phyloP scores from a whole-genome alignment of 2,329 filamentous ascomycete genomes.

The Aspergillus sp. region DNA sequence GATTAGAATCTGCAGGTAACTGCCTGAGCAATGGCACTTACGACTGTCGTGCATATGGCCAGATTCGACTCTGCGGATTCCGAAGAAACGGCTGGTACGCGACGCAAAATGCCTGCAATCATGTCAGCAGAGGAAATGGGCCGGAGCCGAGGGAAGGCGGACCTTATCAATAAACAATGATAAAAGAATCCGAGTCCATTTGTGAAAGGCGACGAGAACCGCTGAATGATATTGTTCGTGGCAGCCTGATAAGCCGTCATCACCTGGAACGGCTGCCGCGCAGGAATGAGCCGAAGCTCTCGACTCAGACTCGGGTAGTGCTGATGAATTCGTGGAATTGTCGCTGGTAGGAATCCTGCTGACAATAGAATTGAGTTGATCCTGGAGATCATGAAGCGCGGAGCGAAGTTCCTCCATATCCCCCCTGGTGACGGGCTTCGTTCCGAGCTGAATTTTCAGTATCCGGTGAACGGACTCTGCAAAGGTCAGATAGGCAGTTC shows the following conservation, averaged over 20 bases:
- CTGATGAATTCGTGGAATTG: constrained; percentile 22
- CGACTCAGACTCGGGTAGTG: constrained; percentile 23
- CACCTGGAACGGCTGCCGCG: constrained; percentile 31
- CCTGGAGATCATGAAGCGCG: constrained; percentile 43
- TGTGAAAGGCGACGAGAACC: constrained; percentile 46
- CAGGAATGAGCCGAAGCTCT: constrained; percentile 21
- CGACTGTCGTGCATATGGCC: constrained; percentile 48
- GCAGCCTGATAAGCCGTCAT: constrained; percentile 33
- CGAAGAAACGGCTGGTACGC: constrained; percentile 51
- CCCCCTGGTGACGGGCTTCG: constrained; percentile 41
- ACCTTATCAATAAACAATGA: too few relatives aligned
- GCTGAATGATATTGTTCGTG: constrained; percentile 45
- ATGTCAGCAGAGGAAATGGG: constrained; percentile 45
- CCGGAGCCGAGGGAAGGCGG: too few relatives aligned
- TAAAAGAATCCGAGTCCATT: constrained; percentile 47
- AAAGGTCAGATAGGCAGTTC: not conserved
- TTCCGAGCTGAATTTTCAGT: constrained; percentile 46
- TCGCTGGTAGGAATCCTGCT: constrained; percentile 41
- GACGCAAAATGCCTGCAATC: constrained; percentile 43
- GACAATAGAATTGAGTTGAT: constrained; percentile 44
- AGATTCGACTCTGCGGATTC: constrained; percentile 48
- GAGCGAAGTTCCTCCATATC: constrained; percentile 47
- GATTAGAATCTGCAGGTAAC: not conserved
- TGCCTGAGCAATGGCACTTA: constrained; percentile 15
- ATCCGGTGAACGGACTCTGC: constrained; percentile 44